Evolutionary conservation across 192 early-diverging fungal genomes (phyloP).

Genomic region (Podila epigama): DNA sequence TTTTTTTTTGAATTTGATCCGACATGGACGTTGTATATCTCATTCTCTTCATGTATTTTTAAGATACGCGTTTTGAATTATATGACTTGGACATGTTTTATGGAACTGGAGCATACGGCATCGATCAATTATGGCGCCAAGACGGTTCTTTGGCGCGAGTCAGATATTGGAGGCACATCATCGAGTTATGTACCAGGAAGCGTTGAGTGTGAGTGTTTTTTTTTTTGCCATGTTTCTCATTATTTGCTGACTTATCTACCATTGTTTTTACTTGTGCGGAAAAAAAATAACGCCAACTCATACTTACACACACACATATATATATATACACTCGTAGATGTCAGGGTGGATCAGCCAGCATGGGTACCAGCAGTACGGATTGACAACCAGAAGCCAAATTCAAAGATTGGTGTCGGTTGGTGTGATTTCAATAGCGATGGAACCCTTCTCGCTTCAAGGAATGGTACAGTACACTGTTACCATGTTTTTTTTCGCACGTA

Average conservation of each 20-base stretch:
- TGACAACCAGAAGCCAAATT: conserved; percentile 75
- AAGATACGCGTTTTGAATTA: conserved; percentile 75
- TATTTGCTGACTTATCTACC: too few species aligned
- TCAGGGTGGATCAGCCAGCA: conserved; percentile 60
- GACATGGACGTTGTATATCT: neutral
- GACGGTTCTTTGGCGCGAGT: conserved; percentile 37
- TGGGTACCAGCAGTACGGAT: conserved; percentile 59
- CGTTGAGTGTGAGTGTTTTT: conserved; percentile 25
- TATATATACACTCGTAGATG: conserved; percentile 54
- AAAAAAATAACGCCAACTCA: too few species aligned
- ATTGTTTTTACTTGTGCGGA: too few species aligned
- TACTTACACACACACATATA: too few species aligned
- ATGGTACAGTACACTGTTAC: conserved; percentile 63
- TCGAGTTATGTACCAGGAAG: conserved; percentile 48
- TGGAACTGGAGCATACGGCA: conserved; percentile 67
- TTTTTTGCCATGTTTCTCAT: too few species aligned
- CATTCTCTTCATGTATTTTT: neutral
- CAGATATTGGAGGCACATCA: conserved; percentile 25
- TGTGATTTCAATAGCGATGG: conserved; percentile 73
- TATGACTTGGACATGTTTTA: conserved; percentile 72
- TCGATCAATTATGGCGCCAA: conserved; percentile 32
- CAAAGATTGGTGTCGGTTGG: conserved; percentile 74
- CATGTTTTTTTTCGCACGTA: neutral
- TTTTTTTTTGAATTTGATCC: conserved; percentile 6
- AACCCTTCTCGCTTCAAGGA: conserved; percentile 62